phyloP scores from a whole-genome alignment of 257 asterid species.

The Petunia secreta region DNA sequence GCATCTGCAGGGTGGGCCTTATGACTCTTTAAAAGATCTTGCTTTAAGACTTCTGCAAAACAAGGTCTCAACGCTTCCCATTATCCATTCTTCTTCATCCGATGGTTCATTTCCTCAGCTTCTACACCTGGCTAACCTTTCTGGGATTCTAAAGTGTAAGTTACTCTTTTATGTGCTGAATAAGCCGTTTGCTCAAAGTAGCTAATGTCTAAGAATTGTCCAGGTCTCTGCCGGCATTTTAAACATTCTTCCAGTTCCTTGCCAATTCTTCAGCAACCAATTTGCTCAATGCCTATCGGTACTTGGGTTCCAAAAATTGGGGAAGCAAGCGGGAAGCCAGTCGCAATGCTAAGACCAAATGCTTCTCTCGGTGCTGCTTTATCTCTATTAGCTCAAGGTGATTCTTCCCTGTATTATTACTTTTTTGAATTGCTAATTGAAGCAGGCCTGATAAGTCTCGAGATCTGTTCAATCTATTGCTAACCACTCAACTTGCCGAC shows the following conservation, averaged over 20 bases:
- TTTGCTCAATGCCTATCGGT: conserved; percentile 68
- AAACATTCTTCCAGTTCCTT: conserved; percentile 73
- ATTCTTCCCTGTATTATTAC: conserved; percentile 22
- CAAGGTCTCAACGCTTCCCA: conserved; percentile 65
- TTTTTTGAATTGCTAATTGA: not conserved
- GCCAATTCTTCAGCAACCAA: conserved; percentile 78
- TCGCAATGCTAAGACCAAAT: conserved; percentile 67
- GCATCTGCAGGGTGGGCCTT: conserved; percentile 64
- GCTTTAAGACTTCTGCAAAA: conserved; percentile 64
- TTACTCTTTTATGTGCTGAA: conserved; percentile 22
- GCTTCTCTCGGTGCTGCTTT: conserved; percentile 72
- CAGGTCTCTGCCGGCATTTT: conserved; percentile 78
- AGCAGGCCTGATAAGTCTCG: not conserved
- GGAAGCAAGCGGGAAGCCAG: conserved; percentile 61
- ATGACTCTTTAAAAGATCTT: conserved; percentile 64
- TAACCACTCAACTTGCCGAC: not conserved
- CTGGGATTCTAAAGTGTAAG: conserved; percentile 78
- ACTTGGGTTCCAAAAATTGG: conserved; percentile 82
- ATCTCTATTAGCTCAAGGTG: conserved; percentile 67
- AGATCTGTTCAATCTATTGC: not conserved
- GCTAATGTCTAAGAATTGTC: conserved; percentile 31
- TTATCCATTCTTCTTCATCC: conserved; percentile 65
- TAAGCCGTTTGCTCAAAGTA: conserved; percentile 13
- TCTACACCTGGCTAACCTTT: conserved; percentile 70
- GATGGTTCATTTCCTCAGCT: conserved; percentile 68